phyloP scores from a whole-genome alignment of 164 flowering plant genomes.

The Kalanchoe fedtschenkoi region DNA sequence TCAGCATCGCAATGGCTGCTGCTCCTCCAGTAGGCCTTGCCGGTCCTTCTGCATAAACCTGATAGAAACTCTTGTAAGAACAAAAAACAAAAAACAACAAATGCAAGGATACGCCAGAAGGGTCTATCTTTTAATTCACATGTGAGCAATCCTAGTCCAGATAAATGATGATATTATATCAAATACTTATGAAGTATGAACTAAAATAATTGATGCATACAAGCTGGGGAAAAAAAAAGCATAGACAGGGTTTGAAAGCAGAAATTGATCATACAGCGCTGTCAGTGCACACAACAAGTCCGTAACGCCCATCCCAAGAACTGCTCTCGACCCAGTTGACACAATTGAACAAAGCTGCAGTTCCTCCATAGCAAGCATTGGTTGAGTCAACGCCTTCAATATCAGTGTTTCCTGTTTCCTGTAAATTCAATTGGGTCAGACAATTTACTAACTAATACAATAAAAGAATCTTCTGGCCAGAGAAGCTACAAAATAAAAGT shows the following conservation, averaged over 20 bases:
- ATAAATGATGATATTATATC: neutral
- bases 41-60: conserved; percentile 99
- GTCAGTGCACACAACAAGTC: conserved; percentile 97
- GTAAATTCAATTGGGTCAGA: conserved; percentile 15
- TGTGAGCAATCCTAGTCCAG: neutral
- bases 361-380: conserved; percentile 99
- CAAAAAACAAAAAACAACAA: neutral
- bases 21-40: conserved; percentile 99
- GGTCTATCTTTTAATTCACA: neutral
- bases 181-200: neutral
- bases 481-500: neutral
- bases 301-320: conserved; percentile 99
- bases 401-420: conserved; percentile 87
- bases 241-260: neutral
- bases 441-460: neutral
- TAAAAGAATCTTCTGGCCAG: neutral
- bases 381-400: conserved; percentile 99
- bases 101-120: neutral
- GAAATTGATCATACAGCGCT: conserved; percentile 34
- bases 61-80: conserved; percentile 6
- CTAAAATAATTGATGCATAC: neutral
- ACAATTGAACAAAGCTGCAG: conserved; percentile 95
- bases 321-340: conserved; percentile 98
- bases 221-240: neutral
- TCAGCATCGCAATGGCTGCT: conserved; percentile 88